A percentile compares a stretch with the other conserved stretches of the same genome.
Conservation (phyloP, 805 yeast species). For the Nadsonia fulvescens region DNA sequence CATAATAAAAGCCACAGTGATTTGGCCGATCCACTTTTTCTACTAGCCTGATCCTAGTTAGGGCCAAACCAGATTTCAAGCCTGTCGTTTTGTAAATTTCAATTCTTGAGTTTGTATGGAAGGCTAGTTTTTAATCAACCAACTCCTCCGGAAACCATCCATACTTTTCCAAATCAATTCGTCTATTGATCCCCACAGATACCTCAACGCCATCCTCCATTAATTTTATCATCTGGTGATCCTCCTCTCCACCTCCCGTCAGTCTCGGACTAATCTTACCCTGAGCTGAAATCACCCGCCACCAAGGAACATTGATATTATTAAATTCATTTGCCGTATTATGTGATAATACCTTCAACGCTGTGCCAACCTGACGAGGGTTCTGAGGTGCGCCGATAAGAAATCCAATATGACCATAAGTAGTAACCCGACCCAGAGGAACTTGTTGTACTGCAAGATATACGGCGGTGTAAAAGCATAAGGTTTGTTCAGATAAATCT, state of each 20-base stretch:
- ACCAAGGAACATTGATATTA: slow-evolving; percentile 46
- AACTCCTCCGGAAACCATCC: no score
- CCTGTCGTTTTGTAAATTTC: no score
- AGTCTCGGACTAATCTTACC: slow-evolving; percentile 38
- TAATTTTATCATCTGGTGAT: slow-evolving; percentile 28
- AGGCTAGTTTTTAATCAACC: no score
- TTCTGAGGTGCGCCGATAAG: slow-evolving; percentile 42
- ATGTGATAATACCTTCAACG: slow-evolving; percentile 41
- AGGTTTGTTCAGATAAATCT: no score
- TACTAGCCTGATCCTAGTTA: no score
- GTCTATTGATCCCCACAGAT: slow-evolving; percentile 15
- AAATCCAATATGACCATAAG: slow-evolving; percentile 60
- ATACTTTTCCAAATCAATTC: slow-evolving; percentile 25
- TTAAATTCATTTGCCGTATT: slow-evolving; percentile 15
- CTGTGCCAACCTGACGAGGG: slow-evolving; percentile 56
- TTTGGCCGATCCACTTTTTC: no score
- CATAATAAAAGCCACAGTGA: no score
- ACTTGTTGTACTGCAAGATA: slow-evolving; percentile 33
- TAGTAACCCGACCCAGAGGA: slow-evolving; percentile 46
- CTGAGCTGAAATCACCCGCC: slow-evolving; percentile 51
- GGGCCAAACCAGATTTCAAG: no score
- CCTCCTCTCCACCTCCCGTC: slow-evolving; percentile 27
- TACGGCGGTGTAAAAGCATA: no score
- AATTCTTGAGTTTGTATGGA: no score
- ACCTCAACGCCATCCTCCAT: slow-evolving; percentile 27